A percentile compares a stretch with the other conserved stretches of the same genome.
These are phyloP conservation scores for Actinidia polygama DNA, from an alignment of 179 eudicot species.

Conservation along the genomic window DNA sequence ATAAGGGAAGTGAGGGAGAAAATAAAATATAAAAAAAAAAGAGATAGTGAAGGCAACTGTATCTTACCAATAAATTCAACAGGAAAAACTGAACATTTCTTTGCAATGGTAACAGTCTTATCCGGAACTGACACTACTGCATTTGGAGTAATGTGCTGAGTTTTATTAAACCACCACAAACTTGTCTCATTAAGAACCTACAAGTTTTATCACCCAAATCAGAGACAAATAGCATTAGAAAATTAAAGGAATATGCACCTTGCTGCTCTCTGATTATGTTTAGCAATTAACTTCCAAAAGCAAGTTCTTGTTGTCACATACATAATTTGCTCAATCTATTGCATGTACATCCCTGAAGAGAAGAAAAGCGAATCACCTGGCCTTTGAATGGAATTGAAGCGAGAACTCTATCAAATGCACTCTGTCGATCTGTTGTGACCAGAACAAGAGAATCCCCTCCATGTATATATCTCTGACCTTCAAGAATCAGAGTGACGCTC, in stretches of 20 bases:
- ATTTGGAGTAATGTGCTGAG: conserved; percentile 81
- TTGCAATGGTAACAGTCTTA: conserved; percentile 89
- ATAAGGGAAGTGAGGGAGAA: background rate
- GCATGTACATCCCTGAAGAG: background rate
- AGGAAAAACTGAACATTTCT: conserved; percentile 91
- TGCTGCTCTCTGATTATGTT: too few relatives aligned
- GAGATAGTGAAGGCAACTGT: background rate
- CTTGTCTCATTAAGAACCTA: conserved; percentile 95
- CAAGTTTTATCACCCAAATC: conserved; percentile 8
- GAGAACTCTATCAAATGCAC: conserved; percentile 90
- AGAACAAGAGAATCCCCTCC: conserved; percentile 82
- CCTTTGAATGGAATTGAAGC: conserved; percentile 97
- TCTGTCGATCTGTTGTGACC: conserved; percentile 93
- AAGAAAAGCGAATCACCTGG: conserved; percentile 51
- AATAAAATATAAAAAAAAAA: too few relatives aligned
- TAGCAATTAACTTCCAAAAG: background rate
- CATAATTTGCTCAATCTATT: too few relatives aligned
- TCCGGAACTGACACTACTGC: conserved; percentile 83
- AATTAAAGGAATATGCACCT: background rate
- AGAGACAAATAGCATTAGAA: background rate
- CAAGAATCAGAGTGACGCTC: conserved; percentile 24
- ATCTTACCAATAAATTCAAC: conserved; percentile 96
- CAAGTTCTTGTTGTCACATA: background rate
- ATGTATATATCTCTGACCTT: conserved; percentile 92
- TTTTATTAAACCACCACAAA: conserved; percentile 90